Evolutionary conservation across 2,329 filamentous ascomycete genomes (phyloP), one percentile per base, ranked within the genome.

Genomic region (Pseudopyricularia cyperi): DNA sequence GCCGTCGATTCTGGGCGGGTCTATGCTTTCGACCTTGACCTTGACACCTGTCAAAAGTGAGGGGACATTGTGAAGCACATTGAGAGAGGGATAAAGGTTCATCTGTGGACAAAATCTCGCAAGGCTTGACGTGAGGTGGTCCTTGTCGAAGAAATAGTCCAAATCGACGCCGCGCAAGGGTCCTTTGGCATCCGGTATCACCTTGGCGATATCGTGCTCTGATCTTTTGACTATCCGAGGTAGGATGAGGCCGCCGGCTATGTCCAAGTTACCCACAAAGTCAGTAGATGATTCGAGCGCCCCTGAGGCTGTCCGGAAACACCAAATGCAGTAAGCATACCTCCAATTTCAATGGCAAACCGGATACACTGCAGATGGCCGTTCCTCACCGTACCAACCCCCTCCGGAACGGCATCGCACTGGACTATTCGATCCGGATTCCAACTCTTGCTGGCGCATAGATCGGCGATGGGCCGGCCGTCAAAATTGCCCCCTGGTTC

Each of bases 301-400:
- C n/a, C n/a, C n/a, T n/a, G 32, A 33, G 12, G 12, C 32, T 42
- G 7, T n/a, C n/a, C 5, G 37, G n/a, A 14, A 22, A 19, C 17
- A 3, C 17, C 28, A 28, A n/a, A 30, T n/a, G 37, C 17, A n/a
- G 17, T n/a, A 9, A 22, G 66, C 58, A 57, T 55, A 65, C 72
- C 71, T 52, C 72, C 72, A 42, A 71, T 68, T 61, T 73, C 69
- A 32, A 74, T 72, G 14, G 69, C 70, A 50, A 70, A 66, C 44
- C 71, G 66, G 22, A 75, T 58, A 58, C 72, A 74, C 53, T 67
- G 68, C 50, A 74, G 59, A 34, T 71, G 61, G n/a, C 66, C 67
- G 55, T 71, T 71, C 53, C 71, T 67, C 17, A 73, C 66, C 50
- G 68, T 64, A 6, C 64, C 69, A n/a, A 75, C 57, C 4, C 69